phyloP scores from a whole-genome alignment of 495 filamentous ascomycete species.

The Cenococcum geophilum region DNA sequence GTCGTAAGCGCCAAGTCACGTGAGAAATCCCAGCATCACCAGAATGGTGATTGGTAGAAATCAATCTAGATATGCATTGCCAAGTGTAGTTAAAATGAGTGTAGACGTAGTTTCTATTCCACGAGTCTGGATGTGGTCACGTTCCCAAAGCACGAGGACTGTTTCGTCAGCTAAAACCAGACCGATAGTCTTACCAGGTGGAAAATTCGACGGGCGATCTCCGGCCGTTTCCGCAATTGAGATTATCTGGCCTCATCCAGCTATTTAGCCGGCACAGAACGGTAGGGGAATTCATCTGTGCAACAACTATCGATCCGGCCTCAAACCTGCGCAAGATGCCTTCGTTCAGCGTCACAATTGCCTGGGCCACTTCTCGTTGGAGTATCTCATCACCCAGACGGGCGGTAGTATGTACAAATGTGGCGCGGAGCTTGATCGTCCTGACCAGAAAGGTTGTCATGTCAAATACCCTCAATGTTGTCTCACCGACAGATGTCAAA shows the following conservation, averaged over 20 bases:
- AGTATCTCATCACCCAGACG: too few relatives aligned
- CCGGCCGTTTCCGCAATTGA: background rate
- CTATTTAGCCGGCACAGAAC: slow-evolving; percentile 1
- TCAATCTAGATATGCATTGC: background rate
- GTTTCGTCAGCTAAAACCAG: background rate
- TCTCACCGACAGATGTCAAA: background rate
- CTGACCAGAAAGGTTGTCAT: background rate
- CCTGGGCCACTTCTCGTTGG: too few relatives aligned
- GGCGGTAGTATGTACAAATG: background rate
- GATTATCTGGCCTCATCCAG: background rate
- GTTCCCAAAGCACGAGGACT: background rate
- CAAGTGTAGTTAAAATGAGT: too few relatives aligned
- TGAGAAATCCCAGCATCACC: background rate
- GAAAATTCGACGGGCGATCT: background rate
- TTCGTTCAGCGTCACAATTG: background rate
- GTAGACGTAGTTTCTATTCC: background rate
- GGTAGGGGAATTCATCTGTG: background rate
- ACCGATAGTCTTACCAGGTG: too few relatives aligned
- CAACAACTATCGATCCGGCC: background rate
- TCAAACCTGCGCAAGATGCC: background rate
- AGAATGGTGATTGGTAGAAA: background rate
- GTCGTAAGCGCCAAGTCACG: background rate
- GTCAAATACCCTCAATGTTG: background rate
- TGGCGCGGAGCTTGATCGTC: background rate
- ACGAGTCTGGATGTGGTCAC: background rate